These are phyloP conservation scores for Dictyostelium citrinum DNA, from an alignment of 78 protist species.

Conservation along the genomic window DNA sequence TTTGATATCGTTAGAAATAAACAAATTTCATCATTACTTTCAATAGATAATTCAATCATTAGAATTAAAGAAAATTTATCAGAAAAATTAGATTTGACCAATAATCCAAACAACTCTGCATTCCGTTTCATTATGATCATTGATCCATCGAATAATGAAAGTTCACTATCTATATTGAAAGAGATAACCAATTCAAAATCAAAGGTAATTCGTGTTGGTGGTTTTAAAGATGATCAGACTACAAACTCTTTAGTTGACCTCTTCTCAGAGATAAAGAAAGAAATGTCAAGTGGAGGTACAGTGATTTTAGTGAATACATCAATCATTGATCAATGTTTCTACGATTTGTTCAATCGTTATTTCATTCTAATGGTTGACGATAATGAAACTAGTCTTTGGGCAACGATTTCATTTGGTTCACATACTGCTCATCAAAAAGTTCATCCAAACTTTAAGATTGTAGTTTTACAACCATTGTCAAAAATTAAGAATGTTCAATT, in stretches of 20 bases:
- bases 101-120: constrained; percentile 32
- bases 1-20: not conserved
- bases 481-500: constrained; percentile 2
- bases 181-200: not conserved
- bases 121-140: constrained; percentile 51
- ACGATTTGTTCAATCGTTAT: constrained; percentile 31
- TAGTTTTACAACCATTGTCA: not conserved
- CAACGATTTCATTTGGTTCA: constrained; percentile 23
- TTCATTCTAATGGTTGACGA: not conserved
- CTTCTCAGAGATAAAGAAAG: constrained; percentile 13
- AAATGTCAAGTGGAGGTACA: constrained; percentile 26
- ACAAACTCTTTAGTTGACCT: not conserved
- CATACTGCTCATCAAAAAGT: constrained; percentile 6
- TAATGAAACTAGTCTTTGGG: not conserved
- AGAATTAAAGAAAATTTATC: constrained; percentile 36
- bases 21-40: not conserved
- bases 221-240: constrained; percentile 5
- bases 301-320: constrained; percentile 13
- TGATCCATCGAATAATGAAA: constrained; percentile 60
- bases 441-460: constrained; percentile 33
- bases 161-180: constrained; percentile 13
- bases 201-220: constrained; percentile 42
- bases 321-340: constrained; percentile 18
- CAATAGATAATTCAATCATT: constrained; percentile 9
- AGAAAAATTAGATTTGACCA: not conserved